Conservation (phyloP, 2,329 filamentous ascomycete species). For the Septoria linicola region DNA sequence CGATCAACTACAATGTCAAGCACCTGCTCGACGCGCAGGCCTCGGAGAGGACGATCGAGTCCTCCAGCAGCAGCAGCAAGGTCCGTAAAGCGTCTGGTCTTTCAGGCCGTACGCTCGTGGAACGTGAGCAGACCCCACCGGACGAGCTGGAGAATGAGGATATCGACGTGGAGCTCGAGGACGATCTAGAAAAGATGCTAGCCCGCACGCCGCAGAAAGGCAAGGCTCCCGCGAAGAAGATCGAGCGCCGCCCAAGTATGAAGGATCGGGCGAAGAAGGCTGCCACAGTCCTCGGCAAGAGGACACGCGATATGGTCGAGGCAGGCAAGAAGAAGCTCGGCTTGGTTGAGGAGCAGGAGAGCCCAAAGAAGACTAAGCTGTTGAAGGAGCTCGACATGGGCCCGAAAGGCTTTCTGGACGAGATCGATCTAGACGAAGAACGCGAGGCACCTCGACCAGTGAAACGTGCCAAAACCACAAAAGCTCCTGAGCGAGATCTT, state of each 20-base stretch:
- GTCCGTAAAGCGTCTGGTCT: constrained; percentile 49
- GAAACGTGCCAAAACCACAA: constrained; percentile 31
- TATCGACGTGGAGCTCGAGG: constrained; percentile 51
- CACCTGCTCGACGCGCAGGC: constrained; percentile 32
- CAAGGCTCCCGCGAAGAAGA: constrained; percentile 19
- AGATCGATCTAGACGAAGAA: constrained; percentile 35
- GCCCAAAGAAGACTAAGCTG: constrained; percentile 27
- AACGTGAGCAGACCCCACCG: constrained; percentile 20
- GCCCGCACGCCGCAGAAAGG: constrained; percentile 17
- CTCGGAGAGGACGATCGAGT: constrained; percentile 18
- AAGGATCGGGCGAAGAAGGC: constrained; percentile 37
- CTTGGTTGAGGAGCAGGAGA: constrained; percentile 27
- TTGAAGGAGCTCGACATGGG: constrained; percentile 38
- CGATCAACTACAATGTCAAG: constrained; percentile 60
- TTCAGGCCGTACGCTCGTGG: constrained; percentile 38
- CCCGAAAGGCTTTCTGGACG: constrained; percentile 34
- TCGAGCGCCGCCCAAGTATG: constrained; percentile 31
- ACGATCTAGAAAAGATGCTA: constrained; percentile 36
- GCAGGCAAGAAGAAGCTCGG: constrained; percentile 40
- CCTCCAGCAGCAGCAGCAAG: constrained; percentile 46
- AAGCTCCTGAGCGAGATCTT: constrained; percentile 26
- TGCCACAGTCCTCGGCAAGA: constrained; percentile 38
- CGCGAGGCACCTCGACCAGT: constrained; percentile 27
- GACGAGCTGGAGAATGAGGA: constrained; percentile 35
- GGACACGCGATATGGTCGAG: constrained; percentile 40